phyloP scores from a whole-genome alignment of 345 rosid species.

The Rhodamnia argentea region DNA sequence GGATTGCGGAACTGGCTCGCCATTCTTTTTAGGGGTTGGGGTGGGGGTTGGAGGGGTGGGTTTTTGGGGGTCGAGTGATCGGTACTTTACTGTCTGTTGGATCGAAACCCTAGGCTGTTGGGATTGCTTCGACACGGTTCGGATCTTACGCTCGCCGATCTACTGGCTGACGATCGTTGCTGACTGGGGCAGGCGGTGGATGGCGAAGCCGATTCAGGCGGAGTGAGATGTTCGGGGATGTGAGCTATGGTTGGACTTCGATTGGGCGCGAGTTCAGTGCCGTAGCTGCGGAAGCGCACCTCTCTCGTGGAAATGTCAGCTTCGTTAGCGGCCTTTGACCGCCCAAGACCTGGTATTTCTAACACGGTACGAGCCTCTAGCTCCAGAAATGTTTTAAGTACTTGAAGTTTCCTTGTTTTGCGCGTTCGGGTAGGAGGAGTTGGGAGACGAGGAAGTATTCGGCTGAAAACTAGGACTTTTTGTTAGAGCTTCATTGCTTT shows the following conservation, averaged over 20 bases:
- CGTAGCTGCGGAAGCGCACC: not conserved
- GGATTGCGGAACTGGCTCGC: not conserved
- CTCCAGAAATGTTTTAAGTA: not conserved
- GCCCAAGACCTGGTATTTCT: slow-evolving; percentile 52
- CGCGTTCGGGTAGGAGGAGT: not conserved
- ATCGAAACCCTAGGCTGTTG: not conserved
- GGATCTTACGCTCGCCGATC: not conserved
- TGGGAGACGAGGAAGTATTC: not conserved
- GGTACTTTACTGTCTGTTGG: not conserved
- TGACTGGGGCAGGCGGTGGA: not conserved
- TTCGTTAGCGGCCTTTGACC: slow-evolving; percentile 79
- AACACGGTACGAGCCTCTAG: slow-evolving; percentile 48
- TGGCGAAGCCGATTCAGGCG: not conserved
- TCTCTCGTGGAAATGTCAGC: slow-evolving; percentile 48
- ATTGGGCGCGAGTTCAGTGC: not conserved
- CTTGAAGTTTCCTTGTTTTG: not conserved
- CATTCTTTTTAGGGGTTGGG: not conserved
- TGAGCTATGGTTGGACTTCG: not conserved
- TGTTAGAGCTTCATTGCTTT: not conserved
- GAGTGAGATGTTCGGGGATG: not conserved
- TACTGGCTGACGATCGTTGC: not conserved
- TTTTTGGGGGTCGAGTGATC: not conserved
- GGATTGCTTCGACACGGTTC: not conserved
- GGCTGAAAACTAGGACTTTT: not conserved
- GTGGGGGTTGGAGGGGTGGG: too few species aligned